phyloP scores from a whole-genome alignment of 176 grass and related monocot species.

The Phoenix dactylifera region DNA sequence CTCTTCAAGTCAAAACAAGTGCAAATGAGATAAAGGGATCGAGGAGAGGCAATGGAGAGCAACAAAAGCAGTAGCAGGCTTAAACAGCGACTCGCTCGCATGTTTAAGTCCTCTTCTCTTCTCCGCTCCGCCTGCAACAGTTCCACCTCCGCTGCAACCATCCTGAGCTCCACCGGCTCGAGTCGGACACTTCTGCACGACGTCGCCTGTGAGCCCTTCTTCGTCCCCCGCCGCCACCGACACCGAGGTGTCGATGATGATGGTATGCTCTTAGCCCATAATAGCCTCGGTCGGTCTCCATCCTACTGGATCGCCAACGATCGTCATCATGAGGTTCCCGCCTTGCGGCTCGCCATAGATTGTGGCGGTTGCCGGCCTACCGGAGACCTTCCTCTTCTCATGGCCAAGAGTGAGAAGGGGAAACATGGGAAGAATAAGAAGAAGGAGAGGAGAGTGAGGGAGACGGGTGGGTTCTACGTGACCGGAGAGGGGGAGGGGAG shows the following conservation, averaged over 20 bases:
- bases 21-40: too few species aligned
- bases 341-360: slow-evolving; percentile 15
- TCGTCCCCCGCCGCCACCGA: slow-evolving; percentile 5
- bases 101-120: slow-evolving; percentile 52
- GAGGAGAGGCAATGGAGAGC: slow-evolving; percentile 6
- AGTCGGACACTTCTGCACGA: slow-evolving; percentile 15
- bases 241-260: too few species aligned
- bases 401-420: not conserved
- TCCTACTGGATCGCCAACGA: too few species aligned
- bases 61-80: slow-evolving; percentile 42
- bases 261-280: too few species aligned
- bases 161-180: slow-evolving; percentile 18
- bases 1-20: too few species aligned
- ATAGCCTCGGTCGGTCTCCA: too few species aligned
- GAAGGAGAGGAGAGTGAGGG: slow-evolving; percentile 23
- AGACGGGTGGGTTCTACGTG: slow-evolving; percentile 21
- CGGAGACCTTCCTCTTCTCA: not conserved
- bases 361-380: slow-evolving; percentile 19
- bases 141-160: slow-evolving; percentile 27
- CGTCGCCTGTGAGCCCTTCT: slow-evolving; percentile 13
- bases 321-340: too few species aligned
- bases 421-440: not conserved
- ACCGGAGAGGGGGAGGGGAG: slow-evolving; percentile 1
- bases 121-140: slow-evolving; percentile 75
- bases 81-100: slow-evolving; percentile 52